These are phyloP conservation scores for Boeremia lycopersici DNA, from an alignment of 2,329 filamentous ascomycete genomes.

Conservation along the genomic window DNA sequence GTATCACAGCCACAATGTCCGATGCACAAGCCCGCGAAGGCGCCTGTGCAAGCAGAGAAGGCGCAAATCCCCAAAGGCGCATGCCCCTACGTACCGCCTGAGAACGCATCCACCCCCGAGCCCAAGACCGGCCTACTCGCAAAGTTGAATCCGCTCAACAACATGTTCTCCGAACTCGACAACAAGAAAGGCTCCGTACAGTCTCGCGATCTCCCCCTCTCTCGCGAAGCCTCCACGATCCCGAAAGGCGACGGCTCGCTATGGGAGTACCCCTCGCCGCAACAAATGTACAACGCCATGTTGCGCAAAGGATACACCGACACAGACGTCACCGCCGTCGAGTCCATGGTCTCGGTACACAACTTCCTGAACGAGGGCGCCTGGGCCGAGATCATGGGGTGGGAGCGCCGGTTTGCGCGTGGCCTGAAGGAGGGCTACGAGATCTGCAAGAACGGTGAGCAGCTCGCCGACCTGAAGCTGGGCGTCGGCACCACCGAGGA, in stretches of 20 bases:
- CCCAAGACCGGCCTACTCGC: slow-evolving; percentile 60
- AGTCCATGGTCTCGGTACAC: slow-evolving; percentile 96
- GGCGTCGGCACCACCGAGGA: slow-evolving; percentile 29
- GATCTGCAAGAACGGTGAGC: slow-evolving; percentile 75
- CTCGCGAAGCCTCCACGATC: slow-evolving; percentile 85
- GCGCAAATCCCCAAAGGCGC: slow-evolving; percentile 50
- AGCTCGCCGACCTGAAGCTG: slow-evolving; percentile 64
- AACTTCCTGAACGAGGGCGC: slow-evolving; percentile 98
- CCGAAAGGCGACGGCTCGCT: slow-evolving; percentile 80
- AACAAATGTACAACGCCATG: slow-evolving; percentile 99
- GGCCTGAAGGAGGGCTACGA: slow-evolving; percentile 76
- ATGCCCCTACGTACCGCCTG: slow-evolving; percentile 56
- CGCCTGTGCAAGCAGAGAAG: slow-evolving; percentile 19
- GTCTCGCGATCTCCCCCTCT: slow-evolving; percentile 73
- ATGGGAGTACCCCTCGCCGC: slow-evolving; percentile 98
- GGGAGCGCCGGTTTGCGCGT: slow-evolving; percentile 83
- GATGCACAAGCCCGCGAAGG: slow-evolving; percentile 63
- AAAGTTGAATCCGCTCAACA: slow-evolving; percentile 83
- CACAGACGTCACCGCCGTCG: slow-evolving; percentile 89
- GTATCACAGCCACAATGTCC: slow-evolving; percentile 66
- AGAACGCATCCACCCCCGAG: slow-evolving; percentile 31
- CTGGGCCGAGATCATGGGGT: slow-evolving; percentile 92
- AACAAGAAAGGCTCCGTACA: slow-evolving; percentile 79
- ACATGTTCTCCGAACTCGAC: slow-evolving; percentile 89
- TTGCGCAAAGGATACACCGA: slow-evolving; percentile 94